A percentile compares a stretch with the other conserved stretches of the same genome.
These are phyloP conservation scores for Nevesoporus exiguus DNA, from an alignment of 768 basidiomycete genomes.

Conservation along the genomic window DNA sequence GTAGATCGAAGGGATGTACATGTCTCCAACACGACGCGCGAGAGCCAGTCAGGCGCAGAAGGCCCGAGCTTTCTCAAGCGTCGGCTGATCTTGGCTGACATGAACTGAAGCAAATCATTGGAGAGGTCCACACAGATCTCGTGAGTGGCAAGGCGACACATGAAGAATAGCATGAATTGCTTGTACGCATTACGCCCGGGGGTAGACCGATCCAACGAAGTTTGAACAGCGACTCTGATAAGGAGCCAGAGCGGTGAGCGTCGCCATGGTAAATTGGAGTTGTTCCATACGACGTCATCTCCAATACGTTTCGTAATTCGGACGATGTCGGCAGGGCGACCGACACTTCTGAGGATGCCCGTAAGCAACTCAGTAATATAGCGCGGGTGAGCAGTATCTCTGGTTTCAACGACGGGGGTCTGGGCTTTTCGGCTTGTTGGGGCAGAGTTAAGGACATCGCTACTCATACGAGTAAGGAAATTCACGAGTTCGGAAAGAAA, in stretches of 20 bases:
- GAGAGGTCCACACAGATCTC: conserved; percentile 13
- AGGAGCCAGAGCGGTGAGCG: conserved; percentile 37
- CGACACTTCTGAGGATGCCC: conserved; percentile 40
- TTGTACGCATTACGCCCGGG: conserved; percentile 38
- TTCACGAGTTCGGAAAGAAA: conserved; percentile 36
- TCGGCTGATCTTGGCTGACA: conserved; percentile 28
- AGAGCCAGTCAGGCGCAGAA: conserved; percentile 32
- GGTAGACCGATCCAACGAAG: conserved; percentile 20
- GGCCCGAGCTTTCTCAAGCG: conserved; percentile 25
- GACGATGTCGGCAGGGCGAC: conserved; percentile 13
- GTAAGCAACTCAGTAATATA: conserved; percentile 47
- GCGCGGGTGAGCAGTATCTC: conserved; percentile 34
- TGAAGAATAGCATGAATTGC: conserved; percentile 43
- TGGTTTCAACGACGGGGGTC: conserved; percentile 5
- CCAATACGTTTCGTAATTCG: conserved; percentile 19
- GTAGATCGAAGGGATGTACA: conserved; percentile 24
- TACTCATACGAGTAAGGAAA: conserved; percentile 37
- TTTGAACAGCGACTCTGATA: conserved; percentile 33
- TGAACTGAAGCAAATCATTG: conserved; percentile 29
- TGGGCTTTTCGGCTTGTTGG: conserved; percentile 3
- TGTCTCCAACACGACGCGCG: conserved; percentile 34
- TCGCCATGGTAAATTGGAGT: conserved; percentile 25
- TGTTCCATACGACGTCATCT: conserved; percentile 1
- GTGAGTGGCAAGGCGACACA: conserved; percentile 27
- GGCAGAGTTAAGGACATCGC: conserved; percentile 31